Conservation (phyloP, 495 filamentous ascomycete species). For the Neurospora sp. region DNA sequence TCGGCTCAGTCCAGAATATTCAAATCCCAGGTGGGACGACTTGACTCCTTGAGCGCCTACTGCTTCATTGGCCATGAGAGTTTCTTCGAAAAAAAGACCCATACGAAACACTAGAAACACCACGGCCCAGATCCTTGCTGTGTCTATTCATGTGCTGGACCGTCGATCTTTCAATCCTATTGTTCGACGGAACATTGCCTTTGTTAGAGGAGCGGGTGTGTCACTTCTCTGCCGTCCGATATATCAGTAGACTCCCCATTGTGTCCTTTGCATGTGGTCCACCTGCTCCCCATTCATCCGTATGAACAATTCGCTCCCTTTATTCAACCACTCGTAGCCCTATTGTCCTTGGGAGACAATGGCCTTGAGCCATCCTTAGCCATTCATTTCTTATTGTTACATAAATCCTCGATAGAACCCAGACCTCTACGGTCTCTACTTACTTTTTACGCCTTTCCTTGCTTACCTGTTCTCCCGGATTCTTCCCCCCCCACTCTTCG, state of each 20-base stretch:
- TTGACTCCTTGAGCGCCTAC: constrained; percentile 16
- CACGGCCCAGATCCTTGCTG: constrained; percentile 15
- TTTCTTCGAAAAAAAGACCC: constrained; percentile 14
- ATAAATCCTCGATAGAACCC: neutral
- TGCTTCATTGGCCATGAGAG: constrained; percentile 24
- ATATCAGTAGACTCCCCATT: constrained; percentile 4
- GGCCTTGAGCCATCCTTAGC: neutral
- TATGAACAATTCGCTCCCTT: constrained; percentile 1
- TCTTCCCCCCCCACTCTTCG: neutral
- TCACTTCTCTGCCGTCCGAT: neutral
- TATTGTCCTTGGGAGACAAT: neutral
- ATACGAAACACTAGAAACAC: constrained; percentile 22
- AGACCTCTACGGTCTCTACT: neutral
- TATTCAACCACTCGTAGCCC: neutral
- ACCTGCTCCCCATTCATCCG: neutral
- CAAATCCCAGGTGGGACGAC: neutral
- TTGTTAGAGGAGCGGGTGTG: neutral
- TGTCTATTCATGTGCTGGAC: constrained; percentile 3
- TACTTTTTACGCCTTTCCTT: neutral
- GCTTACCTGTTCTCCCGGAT: neutral
- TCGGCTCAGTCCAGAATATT: neutral
- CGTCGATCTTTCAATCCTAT: constrained; percentile 5
- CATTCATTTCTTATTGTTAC: neutral
- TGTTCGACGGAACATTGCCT: neutral
- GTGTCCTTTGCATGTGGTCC: neutral